These are phyloP conservation scores for Paecilomyces sp. DNA, from an alignment of 2,329 filamentous ascomycete genomes.

Conservation along the genomic window DNA sequence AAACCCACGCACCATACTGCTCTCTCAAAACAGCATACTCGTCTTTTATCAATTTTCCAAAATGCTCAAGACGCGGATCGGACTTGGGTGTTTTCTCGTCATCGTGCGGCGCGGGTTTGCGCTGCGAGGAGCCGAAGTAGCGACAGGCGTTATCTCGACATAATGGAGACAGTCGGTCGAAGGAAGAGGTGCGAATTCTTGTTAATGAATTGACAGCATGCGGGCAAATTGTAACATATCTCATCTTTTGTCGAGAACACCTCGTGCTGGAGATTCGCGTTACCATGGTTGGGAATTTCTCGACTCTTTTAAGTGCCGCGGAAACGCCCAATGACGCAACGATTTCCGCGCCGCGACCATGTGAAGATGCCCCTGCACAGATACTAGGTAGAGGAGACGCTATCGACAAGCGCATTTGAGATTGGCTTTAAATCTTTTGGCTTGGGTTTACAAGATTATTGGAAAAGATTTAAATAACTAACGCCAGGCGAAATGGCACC, in stretches of 20 bases:
- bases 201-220: neutral
- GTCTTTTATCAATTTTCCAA: conserved; percentile 51
- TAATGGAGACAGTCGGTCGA: neutral
- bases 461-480: neutral
- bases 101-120: neutral
- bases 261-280: neutral
- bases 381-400: neutral
- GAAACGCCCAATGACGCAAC: neutral
- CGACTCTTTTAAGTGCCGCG: neutral
- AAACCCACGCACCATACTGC: conserved; percentile 43
- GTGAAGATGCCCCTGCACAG: neutral
- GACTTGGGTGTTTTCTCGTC: neutral
- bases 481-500: neutral
- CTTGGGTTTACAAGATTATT: neutral
- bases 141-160: neutral
- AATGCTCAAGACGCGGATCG: conserved; percentile 45
- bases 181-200: neutral
- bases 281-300: neutral
- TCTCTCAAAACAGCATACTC: conserved; percentile 55
- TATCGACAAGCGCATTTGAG: neutral
- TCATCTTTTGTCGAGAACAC: neutral
- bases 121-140: neutral
- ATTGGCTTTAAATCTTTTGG: neutral
- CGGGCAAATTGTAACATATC: neutral
- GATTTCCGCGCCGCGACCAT: neutral